These are phyloP conservation scores for Alternaria triticina DNA, from an alignment of 2,329 filamentous ascomycete species.

Conservation along the genomic window DNA sequence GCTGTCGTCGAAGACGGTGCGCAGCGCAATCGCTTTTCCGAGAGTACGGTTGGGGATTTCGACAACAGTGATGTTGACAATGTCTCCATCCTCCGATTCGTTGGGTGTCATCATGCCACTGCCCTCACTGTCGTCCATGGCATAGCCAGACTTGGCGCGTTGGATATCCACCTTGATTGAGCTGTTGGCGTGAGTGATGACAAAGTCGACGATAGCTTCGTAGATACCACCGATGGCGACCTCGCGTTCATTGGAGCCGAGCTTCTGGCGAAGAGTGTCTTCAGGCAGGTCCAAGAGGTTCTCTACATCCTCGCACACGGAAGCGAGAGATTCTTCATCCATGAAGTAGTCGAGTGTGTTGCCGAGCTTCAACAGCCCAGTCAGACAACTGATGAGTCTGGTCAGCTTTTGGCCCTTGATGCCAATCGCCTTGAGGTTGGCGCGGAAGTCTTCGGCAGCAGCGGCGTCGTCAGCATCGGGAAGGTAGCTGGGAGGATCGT, in stretches of 20 bases:
- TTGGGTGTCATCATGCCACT: constrained; percentile 67
- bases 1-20: constrained; percentile 90
- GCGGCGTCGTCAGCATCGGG: constrained; percentile 92
- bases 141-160: constrained; percentile 68
- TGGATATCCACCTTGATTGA: constrained; percentile 79
- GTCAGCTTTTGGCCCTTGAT: constrained; percentile 87
- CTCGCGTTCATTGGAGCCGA: constrained; percentile 82
- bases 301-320: constrained; percentile 88
- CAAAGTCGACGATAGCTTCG: constrained; percentile 93
- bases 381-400: constrained; percentile 83
- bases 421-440: constrained; percentile 86
- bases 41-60: constrained; percentile 82
- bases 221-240: constrained; percentile 86
- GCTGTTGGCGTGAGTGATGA: constrained; percentile 85
- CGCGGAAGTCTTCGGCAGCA: constrained; percentile 89
- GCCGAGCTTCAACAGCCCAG: constrained; percentile 87
- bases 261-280: constrained; percentile 77
- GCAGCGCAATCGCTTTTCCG: constrained; percentile 86
- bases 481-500: constrained; percentile 83
- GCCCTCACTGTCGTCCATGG: constrained; percentile 66
- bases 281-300: constrained; percentile 86
- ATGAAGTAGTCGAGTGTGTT: constrained; percentile 86
- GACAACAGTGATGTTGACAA: constrained; percentile 85
- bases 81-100: constrained; percentile 75
- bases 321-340: constrained; percentile 82